A percentile compares a stretch with the other conserved stretches of the same genome.
Conservation (phyloP, 176 grass and related monocot genomes). For the Musa acuminata region DNA sequence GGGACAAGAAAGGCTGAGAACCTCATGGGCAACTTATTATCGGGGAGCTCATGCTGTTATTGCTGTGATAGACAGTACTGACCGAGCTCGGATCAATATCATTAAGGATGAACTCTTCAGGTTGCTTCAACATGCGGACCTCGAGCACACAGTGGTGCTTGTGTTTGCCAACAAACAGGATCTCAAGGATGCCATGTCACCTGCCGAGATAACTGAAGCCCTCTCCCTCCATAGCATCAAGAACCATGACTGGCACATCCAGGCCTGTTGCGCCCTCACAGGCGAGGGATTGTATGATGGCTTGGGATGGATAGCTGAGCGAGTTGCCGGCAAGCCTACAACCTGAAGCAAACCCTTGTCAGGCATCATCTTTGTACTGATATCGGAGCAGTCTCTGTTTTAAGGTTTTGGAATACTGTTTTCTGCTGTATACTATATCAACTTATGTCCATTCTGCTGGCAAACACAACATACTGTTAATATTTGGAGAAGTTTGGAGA, state of each 20-base stretch:
- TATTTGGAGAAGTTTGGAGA: too few relatives aligned
- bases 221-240: slow-evolving; percentile 96
- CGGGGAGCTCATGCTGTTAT: slow-evolving; percentile 78
- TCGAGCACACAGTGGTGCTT: slow-evolving; percentile 54
- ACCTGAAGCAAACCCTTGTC: neutral
- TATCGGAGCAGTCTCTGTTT: too few relatives aligned
- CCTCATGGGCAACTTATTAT: slow-evolving; percentile 88
- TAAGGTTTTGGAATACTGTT: too few relatives aligned
- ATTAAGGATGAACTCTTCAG: slow-evolving; percentile 88
- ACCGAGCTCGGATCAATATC: slow-evolving; percentile 70
- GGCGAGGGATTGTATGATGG: slow-evolving; percentile 82
- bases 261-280: slow-evolving; percentile 70
- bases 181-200: slow-evolving; percentile 83
- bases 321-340: slow-evolving; percentile 52
- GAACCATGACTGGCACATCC: slow-evolving; percentile 93
- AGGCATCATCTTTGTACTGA: too few relatives aligned
- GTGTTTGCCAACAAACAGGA: slow-evolving; percentile 97
- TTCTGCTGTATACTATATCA: too few relatives aligned
- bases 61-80: slow-evolving; percentile 76
- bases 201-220: slow-evolving; percentile 85
- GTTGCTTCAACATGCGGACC: slow-evolving; percentile 62
- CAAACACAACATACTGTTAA: too few relatives aligned
- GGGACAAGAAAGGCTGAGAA: slow-evolving; percentile 80
- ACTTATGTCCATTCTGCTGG: too few relatives aligned
- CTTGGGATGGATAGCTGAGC: slow-evolving; percentile 83